A percentile compares a stretch with the other conserved stretches of the same genome.
phyloP scores from a whole-genome alignment of 768 basidiomycete genomes.

The Cystofilobasidium capitatum region DNA sequence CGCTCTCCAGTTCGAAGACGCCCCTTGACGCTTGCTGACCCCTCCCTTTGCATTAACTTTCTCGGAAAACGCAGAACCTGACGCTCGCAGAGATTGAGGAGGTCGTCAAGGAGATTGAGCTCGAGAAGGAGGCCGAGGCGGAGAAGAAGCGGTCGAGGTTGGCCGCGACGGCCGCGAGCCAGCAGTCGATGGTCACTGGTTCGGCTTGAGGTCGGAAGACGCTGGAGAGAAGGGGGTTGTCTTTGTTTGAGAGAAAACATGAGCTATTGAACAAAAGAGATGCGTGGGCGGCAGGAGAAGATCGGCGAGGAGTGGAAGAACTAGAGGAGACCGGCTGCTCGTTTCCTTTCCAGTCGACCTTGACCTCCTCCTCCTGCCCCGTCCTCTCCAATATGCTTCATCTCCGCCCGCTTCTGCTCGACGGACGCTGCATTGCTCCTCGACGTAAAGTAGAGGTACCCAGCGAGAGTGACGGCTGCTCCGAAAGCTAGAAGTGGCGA shows the following conservation, averaged over 20 bases:
- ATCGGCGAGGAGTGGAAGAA: too few species aligned
- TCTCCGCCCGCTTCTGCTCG: too few species aligned
- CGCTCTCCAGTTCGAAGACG: too few species aligned
- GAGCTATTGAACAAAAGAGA: neutral
- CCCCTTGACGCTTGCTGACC: too few species aligned
- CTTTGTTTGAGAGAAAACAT: neutral
- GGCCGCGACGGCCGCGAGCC: conserved; percentile 62
- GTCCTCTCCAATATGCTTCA: too few species aligned
- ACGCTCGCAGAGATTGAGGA: conserved; percentile 78
- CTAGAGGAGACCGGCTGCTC: too few species aligned
- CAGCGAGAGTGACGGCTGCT: neutral
- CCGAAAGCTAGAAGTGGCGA: neutral
- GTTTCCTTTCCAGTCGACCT: too few species aligned
- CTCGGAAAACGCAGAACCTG: conserved; percentile 54
- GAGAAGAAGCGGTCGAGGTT: conserved; percentile 84
- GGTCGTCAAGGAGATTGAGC: conserved; percentile 86
- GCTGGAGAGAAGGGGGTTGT: neutral
- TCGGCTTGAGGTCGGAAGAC: neutral
- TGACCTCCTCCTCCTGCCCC: neutral
- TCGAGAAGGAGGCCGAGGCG: conserved; percentile 95
- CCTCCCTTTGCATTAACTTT: neutral
- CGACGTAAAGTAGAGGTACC: neutral
- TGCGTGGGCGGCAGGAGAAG: too few species aligned
- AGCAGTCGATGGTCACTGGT: conserved; percentile 9
- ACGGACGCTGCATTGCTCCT: too few species aligned